Evolutionary conservation across 23 red algal genomes (phyloP).

Genomic region (Gracilariopsis chorda): DNA sequence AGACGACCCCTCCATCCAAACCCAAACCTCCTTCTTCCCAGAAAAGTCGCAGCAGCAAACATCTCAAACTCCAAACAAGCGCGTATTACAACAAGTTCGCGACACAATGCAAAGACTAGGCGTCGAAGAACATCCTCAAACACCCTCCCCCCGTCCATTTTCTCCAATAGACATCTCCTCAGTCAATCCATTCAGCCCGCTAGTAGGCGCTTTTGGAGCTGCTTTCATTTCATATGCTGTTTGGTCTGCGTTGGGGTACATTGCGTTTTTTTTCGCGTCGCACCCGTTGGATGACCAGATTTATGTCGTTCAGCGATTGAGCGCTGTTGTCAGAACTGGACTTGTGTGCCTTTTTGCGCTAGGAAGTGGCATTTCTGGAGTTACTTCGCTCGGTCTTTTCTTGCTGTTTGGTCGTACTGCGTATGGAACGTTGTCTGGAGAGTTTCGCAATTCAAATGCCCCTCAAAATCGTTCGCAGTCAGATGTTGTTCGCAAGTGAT

Average conservation of each 20-base stretch:
- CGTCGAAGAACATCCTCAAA: not conserved
- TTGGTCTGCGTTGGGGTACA: slow-evolving; percentile 4
- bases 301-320: slow-evolving; percentile 47
- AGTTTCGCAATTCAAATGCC: slow-evolving; percentile 3
- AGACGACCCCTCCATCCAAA: not conserved
- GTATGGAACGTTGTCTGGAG: not conserved
- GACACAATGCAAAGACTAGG: slow-evolving; percentile 44
- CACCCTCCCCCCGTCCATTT: not conserved
- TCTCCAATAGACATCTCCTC: slow-evolving; percentile 34
- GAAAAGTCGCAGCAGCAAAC: not conserved
- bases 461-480: not conserved
- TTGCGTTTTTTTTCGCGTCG: not conserved
- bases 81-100: slow-evolving; percentile 43
- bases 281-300: slow-evolving; percentile 36
- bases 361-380: slow-evolving; percentile 59
- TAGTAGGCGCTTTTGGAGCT: slow-evolving; percentile 38
- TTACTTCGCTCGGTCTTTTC: slow-evolving; percentile 42
- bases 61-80: slow-evolving; percentile 34
- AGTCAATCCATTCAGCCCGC: slow-evolving; percentile 55
- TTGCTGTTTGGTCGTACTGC: slow-evolving; percentile 26
- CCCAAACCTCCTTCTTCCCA: not conserved
- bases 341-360: slow-evolving; percentile 54
- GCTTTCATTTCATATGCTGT: slow-evolving; percentile 46
- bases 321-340: slow-evolving; percentile 25
- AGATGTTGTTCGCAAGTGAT: no score